phyloP scores from a whole-genome alignment of 1,139 yeast species.

The Protomyces macrosporus region DNA sequence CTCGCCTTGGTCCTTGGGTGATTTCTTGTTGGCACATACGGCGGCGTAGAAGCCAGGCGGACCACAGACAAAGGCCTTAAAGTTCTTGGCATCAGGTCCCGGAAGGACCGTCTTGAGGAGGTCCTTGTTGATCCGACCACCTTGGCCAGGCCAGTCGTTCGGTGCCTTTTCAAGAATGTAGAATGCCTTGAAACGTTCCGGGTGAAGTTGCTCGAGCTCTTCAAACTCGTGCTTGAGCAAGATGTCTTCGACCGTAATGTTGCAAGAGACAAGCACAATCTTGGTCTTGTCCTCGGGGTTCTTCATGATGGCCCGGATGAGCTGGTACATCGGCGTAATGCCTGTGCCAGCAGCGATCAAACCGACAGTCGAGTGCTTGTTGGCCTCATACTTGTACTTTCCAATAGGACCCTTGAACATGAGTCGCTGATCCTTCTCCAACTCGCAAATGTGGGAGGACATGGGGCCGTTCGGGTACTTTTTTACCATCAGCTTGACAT shows the following conservation, averaged over 20 bases:
- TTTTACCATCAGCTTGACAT: slow-evolving; percentile 76
- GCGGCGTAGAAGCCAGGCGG: slow-evolving; percentile 69
- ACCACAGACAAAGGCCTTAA: slow-evolving; percentile 82
- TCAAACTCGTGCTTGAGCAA: slow-evolving; percentile 74
- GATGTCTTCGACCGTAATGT: slow-evolving; percentile 68
- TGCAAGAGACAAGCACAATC: slow-evolving; percentile 74
- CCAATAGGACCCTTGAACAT: slow-evolving; percentile 91
- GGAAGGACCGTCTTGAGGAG: slow-evolving; percentile 50
- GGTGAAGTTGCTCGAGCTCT: slow-evolving; percentile 54
- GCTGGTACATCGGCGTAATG: slow-evolving; percentile 83
- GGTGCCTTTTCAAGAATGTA: slow-evolving; percentile 73
- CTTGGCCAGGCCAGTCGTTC: slow-evolving; percentile 49
- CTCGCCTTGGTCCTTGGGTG: slow-evolving; percentile 94
- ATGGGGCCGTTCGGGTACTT: slow-evolving; percentile 78
- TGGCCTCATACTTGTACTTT: slow-evolving; percentile 89
- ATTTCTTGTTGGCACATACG: slow-evolving; percentile 75
- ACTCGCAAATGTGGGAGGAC: slow-evolving; percentile 64
- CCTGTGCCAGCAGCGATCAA: slow-evolving; percentile 86
- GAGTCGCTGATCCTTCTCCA: slow-evolving; percentile 74
- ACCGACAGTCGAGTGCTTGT: slow-evolving; percentile 71
- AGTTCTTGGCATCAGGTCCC: slow-evolving; percentile 55
- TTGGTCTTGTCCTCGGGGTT: slow-evolving; percentile 83
- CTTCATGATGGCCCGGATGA: slow-evolving; percentile 61
- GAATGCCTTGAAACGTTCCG: slow-evolving; percentile 68
- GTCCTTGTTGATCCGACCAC: slow-evolving; percentile 71